phyloP scores from a whole-genome alignment of 1,139 yeast species.

The Debaryomycetaceae sp. region DNA sequence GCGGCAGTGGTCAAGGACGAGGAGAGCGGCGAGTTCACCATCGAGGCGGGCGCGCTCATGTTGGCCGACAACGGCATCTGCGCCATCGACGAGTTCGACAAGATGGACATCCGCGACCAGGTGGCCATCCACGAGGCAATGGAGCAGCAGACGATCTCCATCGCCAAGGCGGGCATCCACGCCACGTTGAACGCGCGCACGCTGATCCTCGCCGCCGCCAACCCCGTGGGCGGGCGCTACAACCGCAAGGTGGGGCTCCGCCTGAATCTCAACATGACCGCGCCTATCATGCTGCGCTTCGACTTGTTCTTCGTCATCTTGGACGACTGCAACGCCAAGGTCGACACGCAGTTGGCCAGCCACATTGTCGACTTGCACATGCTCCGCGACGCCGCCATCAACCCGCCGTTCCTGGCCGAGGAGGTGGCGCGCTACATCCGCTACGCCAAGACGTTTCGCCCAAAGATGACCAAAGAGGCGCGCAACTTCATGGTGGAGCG shows the following conservation, averaged over 20 bases:
- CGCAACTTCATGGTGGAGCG: slow-evolving; percentile 71
- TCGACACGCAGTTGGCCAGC: slow-evolving; percentile 84
- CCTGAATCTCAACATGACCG: slow-evolving; percentile 93
- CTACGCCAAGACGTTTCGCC: slow-evolving; percentile 92
- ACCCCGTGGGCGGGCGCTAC: slow-evolving; percentile 94
- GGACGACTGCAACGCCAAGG: slow-evolving; percentile 90
- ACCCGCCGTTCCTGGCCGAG: slow-evolving; percentile 87
- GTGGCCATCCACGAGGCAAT: slow-evolving; percentile 99
- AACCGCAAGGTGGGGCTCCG: slow-evolving; percentile 81
- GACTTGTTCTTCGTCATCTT: slow-evolving; percentile 91
- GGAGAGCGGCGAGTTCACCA: slow-evolving; percentile 95
- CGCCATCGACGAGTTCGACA: slow-evolving; percentile 97
- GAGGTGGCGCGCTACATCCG: slow-evolving; percentile 84
- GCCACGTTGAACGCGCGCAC: slow-evolving; percentile 97
- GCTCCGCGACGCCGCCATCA: slow-evolving; percentile 84
- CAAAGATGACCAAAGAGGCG: slow-evolving; percentile 80
- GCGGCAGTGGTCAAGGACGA: slow-evolving; percentile 98
- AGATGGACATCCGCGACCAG: slow-evolving; percentile 94
- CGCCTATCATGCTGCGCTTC: slow-evolving; percentile 98
- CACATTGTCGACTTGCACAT: slow-evolving; percentile 93
- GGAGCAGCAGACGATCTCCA: slow-evolving; percentile 98
- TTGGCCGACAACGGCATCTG: slow-evolving; percentile 98
- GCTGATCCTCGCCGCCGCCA: slow-evolving; percentile 94
- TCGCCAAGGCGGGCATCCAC: slow-evolving; percentile 97
- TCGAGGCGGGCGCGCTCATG: slow-evolving; percentile 99